Conservation (phyloP, 768 basidiomycete genomes). For the Filobasidium wieringae region DNA sequence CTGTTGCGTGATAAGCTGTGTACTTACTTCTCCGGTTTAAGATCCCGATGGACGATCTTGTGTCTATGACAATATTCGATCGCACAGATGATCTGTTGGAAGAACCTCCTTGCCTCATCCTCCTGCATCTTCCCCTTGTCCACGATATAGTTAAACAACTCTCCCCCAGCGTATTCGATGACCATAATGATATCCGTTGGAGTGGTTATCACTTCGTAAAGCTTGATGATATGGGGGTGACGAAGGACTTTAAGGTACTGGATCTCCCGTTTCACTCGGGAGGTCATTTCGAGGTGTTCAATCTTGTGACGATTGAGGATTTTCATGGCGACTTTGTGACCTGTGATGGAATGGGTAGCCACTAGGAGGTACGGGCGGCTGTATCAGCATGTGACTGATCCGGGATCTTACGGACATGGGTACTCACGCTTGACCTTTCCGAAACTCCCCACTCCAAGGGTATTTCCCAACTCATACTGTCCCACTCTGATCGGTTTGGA, state of each 20-base stretch:
- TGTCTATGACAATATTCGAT: conserved; percentile 93
- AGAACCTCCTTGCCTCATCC: conserved; percentile 76
- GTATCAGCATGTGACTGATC: conserved; percentile 1
- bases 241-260: conserved; percentile 89
- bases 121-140: conserved; percentile 82
- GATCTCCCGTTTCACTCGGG: conserved; percentile 83
- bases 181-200: conserved; percentile 96
- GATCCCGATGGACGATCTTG: conserved; percentile 94
- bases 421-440: conserved; percentile 96
- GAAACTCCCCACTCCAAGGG: conserved; percentile 93
- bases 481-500: conserved; percentile 62
- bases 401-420: neutral
- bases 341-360: conserved; percentile 86
- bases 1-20: neutral
- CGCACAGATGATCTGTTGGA: conserved; percentile 95
- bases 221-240: conserved; percentile 95
- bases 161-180: conserved; percentile 87
- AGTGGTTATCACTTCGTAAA: conserved; percentile 69
- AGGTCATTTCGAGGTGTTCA: conserved; percentile 78
- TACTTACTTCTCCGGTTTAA: conserved; percentile 82
- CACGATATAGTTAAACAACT: conserved; percentile 97
- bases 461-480: conserved; percentile 74
- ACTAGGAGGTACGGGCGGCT: conserved; percentile 46
- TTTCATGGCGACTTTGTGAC: conserved; percentile 95
- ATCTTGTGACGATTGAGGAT: conserved; percentile 91